Conservation (phyloP, 2,329 filamentous ascomycete species). For the Talaromyces pinophilus region DNA sequence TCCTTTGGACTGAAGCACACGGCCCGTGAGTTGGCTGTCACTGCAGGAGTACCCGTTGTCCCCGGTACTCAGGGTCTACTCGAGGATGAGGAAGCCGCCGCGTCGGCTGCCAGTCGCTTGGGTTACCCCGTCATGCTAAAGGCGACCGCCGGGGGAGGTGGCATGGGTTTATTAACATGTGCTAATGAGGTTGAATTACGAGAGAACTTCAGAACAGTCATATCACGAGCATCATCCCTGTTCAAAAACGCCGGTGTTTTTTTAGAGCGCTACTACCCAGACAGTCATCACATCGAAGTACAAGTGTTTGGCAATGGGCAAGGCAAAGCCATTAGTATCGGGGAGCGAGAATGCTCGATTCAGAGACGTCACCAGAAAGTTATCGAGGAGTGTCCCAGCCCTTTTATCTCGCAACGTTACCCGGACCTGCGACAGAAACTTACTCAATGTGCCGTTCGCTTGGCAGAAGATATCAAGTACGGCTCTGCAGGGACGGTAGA, state of each 20-base stretch:
- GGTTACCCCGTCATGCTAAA: constrained; percentile 69
- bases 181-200: not conserved
- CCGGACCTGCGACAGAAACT: constrained; percentile 62
- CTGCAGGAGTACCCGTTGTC: constrained; percentile 57
- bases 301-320: constrained; percentile 84
- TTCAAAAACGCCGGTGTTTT: constrained; percentile 79
- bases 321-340: constrained; percentile 78
- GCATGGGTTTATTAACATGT: constrained; percentile 66
- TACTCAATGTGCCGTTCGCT: constrained; percentile 68
- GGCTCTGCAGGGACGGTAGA: constrained; percentile 88
- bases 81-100: constrained; percentile 50
- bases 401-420: constrained; percentile 51
- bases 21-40: constrained; percentile 56
- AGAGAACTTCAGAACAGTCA: not conserved
- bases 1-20: constrained; percentile 57
- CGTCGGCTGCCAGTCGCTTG: constrained; percentile 39
- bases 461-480: constrained; percentile 62
- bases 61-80: constrained; percentile 56
- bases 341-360: constrained; percentile 84
- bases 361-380: constrained; percentile 89
- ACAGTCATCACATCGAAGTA: constrained; percentile 82
- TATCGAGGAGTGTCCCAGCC: constrained; percentile 83
- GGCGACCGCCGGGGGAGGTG: constrained; percentile 76
- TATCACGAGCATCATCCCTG: constrained; percentile 70
- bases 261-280: constrained; percentile 77